Base-by-base conservation (phyloP, 2,329 filamentous ascomycete species). In the Cladophialophora carrionii region DNA sequence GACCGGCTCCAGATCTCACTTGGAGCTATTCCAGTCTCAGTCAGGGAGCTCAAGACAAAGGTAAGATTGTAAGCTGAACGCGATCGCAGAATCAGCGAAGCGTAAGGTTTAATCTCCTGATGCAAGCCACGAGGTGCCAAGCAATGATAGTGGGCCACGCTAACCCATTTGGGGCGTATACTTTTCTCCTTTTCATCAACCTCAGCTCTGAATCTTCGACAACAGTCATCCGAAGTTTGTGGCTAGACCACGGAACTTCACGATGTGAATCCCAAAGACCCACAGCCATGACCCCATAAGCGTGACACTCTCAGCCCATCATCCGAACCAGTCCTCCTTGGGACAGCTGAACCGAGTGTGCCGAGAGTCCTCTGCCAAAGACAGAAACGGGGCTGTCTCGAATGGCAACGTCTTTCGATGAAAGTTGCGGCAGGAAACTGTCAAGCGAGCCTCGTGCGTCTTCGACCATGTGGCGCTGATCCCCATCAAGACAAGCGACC, bases 111-210 rank as follows among this genome's bases (percentile, higher is more conserved):
- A 61, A 61, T 61, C 59, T 61, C 59, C 49, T 26, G 49, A 61
- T 54, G 32, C 49, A 54, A 55, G 59, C 52, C 59, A 43, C 49
- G 20, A 20, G 3, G 29, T 17, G 59, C 59, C 59, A 61, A 61
- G 59, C 17, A 20, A 46, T 48, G 59, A 61, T 55, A 55, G 59
- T 61, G 32, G 20, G 26, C 20, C 6, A n/a, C 14, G 31, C 59
- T 48, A 61, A 49, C 8, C 59, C 59, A 1, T 5, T 31, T 49
- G 34, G 7, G 59, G 59, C 24, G 29, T 54, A 20, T 54, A 34
- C 51, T 34, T 48, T 43, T 61, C 59, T 61, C 59, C 59, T 61
- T 61, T 61, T 61, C 37, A 34, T 48, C 59, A 48, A 61, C 59
- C 32, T 61, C 57, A 34, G 22, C 31, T 53, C 57, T 32, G 51